Base-by-base conservation (phyloP, 345 rosid species). In the Alliaria petiolata region DNA sequence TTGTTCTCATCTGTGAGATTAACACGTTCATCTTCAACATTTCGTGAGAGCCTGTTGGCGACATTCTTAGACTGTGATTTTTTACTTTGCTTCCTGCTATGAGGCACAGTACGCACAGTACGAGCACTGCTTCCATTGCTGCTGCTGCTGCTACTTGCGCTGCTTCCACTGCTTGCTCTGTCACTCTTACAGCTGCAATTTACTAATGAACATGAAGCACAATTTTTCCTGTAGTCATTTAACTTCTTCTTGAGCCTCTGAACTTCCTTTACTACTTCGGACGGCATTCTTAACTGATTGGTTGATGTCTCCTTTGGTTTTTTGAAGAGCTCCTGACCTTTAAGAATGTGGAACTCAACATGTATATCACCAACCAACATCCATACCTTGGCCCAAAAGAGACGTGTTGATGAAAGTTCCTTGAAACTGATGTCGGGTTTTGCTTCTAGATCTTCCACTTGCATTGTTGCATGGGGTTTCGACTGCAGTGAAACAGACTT, bases 371-470 rank as follows among this genome's bases (percentile, higher is more conserved):
- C 98, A 62, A 89, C 96, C 53, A 93, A 83, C 17, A 81, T 83
- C 98, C 98, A 93, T 11, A 90, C 96, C 81, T 84, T 91, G 30
- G 93, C 87, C 98, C 98, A 93, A 51, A 93, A 93, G 64, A 89
- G 81, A 60, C 81, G 82, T 40, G 89, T 76, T 7, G 83, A 86
- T 70, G 95, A 87, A 45, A 87, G 76, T n/a, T 82, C 85, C 67
- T 81, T 83, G 3, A 68, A 78, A 71, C 83, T 73, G 60, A 76
- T 76, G 60, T 78, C 82, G 13, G 54, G 60, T 56, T 77, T 80
- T 45, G 75, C 77, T 63, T 80, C 80, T 33, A 60, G 40, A 69
- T 78, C 79, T 70, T 67, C 61, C 49, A 67, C 60, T 68, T 72
- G 79, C 1, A 82, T 67, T 70, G 57, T 76, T 30, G 22, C 65